phyloP scores from a whole-genome alignment of 495 filamentous ascomycete species.

The Neurospora cerealis region DNA sequence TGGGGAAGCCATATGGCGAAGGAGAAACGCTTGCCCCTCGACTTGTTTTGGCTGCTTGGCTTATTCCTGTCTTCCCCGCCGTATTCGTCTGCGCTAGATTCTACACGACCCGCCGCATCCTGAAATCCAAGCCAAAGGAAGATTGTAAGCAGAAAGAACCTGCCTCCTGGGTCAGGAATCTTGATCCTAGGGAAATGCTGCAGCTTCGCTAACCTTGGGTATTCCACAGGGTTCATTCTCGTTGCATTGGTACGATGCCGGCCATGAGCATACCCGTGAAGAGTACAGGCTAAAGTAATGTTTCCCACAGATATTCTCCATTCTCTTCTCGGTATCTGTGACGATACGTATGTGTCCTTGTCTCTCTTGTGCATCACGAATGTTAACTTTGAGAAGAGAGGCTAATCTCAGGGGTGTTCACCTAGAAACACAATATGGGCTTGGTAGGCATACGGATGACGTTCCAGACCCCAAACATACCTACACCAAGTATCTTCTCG shows the following conservation, averaged over 20 bases:
- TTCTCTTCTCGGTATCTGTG: conserved; percentile 2
- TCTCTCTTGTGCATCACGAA: not conserved
- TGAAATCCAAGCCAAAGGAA: conserved; percentile 9
- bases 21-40: not conserved
- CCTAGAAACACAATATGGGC: conserved; percentile 6
- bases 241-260: not conserved
- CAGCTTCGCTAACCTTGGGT: not conserved
- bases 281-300: not conserved
- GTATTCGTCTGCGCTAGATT: conserved; percentile 14
- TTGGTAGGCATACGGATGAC: not conserved
- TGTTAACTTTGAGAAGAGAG: not conserved
- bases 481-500: conserved; percentile 1
- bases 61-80: conserved; percentile 11
- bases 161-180: not conserved
- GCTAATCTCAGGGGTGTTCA: not conserved
- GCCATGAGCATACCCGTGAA: not conserved
- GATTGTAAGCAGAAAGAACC: conserved; percentile 11
- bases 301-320: not conserved
- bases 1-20: not conserved
- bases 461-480: not conserved
- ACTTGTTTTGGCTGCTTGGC: conserved; percentile 6
- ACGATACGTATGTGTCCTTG: not conserved
- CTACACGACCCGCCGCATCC: conserved; percentile 13
- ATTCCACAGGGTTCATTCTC: conserved; percentile 4
- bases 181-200: not conserved